Evolutionary conservation across 441 rosid genomes (phyloP), one percentile per base, ranked within the genome.

Genomic region (Populus hybrid): DNA sequence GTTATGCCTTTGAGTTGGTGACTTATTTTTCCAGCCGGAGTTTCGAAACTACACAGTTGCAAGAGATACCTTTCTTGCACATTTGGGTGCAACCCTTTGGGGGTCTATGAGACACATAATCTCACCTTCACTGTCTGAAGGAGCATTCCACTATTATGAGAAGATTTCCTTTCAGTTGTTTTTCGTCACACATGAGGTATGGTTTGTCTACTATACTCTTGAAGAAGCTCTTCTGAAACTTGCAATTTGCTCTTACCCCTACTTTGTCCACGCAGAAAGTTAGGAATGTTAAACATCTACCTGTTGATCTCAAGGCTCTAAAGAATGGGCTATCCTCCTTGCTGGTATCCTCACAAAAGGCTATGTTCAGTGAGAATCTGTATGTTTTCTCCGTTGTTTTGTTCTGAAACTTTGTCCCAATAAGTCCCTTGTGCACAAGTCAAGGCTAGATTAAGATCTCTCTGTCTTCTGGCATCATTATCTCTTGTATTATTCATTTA

Each of bases 131-230:
- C 85, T 94, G 82, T 94, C 97, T 82, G 98, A 94, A 81, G 99
- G 98, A 78, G 94, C 98, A 84, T 94, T 93, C 86, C 99, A 94
- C 82, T 89, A 90, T 84, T 97, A 97, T 81, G 99, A 94, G 85
- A 93, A 89, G 85, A 85, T 97, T 81, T 94, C 98, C 26, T 97
- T 93, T 83, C 99, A 97, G 87, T 87, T 97, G 81, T 88, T 93
- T 83, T 97, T 97, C 84, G 85, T 97, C 81, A 94, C 98, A 30
- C 96, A 88, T 81, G 99, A 96, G 99, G 99, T 96, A 83, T 85
- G 85, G 67, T 23, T 40, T 70, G 69, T 38, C 42, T 38, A 38
- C 34, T 72, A 80, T 68, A 21, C 75, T 75, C 67, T 38, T 36
- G 72, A 50, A 65, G 36, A 78, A 53, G 76, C 61, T 80, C 68